A percentile compares a stretch with the other conserved stretches of the same genome.
Evolutionary conservation across 1,139 yeast species (phyloP).

Genomic region (Suhomyces guaymorum): DNA sequence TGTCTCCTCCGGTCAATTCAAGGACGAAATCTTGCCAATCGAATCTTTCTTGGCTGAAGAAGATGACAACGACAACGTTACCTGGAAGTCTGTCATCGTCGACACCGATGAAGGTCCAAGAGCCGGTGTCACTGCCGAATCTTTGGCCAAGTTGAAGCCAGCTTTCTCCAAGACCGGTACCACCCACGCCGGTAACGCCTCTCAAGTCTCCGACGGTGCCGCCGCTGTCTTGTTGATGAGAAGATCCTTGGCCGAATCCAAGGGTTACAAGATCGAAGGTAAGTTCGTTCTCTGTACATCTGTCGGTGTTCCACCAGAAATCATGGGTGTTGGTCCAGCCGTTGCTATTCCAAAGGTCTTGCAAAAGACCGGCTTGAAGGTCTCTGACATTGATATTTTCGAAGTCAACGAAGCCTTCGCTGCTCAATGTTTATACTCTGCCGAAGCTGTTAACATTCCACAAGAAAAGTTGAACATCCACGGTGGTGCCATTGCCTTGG

Average conservation of each 20-base stretch:
- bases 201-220: conserved; percentile 95
- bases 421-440: conserved; percentile 83
- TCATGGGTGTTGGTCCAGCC: conserved; percentile 98
- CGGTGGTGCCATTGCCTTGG: conserved; percentile 96
- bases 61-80: conserved; percentile 49
- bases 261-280: conserved; percentile 66
- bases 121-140: conserved; percentile 76
- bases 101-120: conserved; percentile 91
- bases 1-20: conserved; percentile 66
- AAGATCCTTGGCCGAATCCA: conserved; percentile 80
- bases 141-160: conserved; percentile 73
- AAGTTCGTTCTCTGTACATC: conserved; percentile 75
- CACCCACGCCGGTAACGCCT: conserved; percentile 94
- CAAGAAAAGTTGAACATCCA: conserved; percentile 75
- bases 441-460: conserved; percentile 66
- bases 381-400: conserved; percentile 68
- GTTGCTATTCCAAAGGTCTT: conserved; percentile 85
- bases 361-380: conserved; percentile 60
- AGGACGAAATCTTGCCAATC: conserved; percentile 84
- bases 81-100: conserved; percentile 48
- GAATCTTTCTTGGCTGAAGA: conserved; percentile 54
- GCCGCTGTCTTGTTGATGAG: conserved; percentile 85
- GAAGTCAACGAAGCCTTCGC: conserved; percentile 98
- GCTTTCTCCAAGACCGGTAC: conserved; percentile 85
- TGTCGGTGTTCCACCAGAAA: conserved; percentile 94